These are phyloP conservation scores for Irpex sp. DNA, from an alignment of 1,284 basidiomycete genomes.

Conservation along the genomic window DNA sequence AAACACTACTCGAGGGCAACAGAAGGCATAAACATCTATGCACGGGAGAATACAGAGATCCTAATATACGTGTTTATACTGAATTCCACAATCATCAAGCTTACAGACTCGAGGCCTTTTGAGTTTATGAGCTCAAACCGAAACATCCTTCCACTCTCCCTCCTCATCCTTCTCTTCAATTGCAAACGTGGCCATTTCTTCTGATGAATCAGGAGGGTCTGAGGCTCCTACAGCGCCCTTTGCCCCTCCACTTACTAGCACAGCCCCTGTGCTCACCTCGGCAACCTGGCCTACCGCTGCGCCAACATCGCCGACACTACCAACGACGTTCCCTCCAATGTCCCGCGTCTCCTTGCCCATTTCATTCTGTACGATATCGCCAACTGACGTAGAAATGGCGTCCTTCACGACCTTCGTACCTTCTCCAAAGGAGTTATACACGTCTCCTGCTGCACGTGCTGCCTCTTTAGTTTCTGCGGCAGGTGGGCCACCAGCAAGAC, in stretches of 20 bases:
- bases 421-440: conserved; percentile 12
- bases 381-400: conserved; percentile 13
- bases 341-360: conserved; percentile 20
- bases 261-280: conserved; percentile 17
- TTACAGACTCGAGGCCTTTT: too few species aligned
- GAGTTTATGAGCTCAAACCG: conserved; percentile 8
- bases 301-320: conserved; percentile 19
- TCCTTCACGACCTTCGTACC: conserved; percentile 17
- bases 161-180: conserved; percentile 9
- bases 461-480: conserved; percentile 14
- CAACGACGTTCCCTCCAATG: conserved; percentile 16
- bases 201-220: conserved; percentile 14
- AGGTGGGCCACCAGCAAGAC: conserved; percentile 16
- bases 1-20: too few species aligned
- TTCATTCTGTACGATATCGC: conserved; percentile 20
- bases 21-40: too few species aligned
- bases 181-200: conserved; percentile 8
- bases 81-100: too few species aligned
- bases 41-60: too few species aligned
- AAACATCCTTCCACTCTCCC: conserved; percentile 17
- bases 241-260: conserved; percentile 15
- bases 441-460: conserved; percentile 11
- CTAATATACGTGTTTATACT: too few species aligned
- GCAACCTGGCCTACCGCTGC: conserved; percentile 19
- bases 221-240: conserved; percentile 16